Evolutionary conservation across 2,329 filamentous ascomycete species (phyloP).

Genomic region (Triangularia verruculosa): DNA sequence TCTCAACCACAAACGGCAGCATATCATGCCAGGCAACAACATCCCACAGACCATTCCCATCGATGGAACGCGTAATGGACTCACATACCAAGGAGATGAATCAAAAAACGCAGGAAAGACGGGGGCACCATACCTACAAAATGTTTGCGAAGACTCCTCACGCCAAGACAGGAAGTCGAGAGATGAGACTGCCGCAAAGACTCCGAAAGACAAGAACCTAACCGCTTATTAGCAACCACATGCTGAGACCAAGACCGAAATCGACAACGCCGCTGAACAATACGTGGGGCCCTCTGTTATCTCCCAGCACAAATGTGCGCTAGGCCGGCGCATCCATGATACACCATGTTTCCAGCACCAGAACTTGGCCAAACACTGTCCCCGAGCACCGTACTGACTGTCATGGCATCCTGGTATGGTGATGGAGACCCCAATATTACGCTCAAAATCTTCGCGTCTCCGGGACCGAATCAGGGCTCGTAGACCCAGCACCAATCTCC

Average conservation of each 20-base stretch:
- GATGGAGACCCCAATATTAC: no score
- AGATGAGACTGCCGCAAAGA: background rate
- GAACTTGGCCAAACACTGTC: no score
- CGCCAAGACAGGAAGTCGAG: background rate
- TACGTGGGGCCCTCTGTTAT: background rate
- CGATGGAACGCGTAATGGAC: background rate
- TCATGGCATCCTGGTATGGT: no score
- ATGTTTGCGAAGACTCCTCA: background rate
- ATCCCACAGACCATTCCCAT: background rate
- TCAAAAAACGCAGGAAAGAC: background rate
- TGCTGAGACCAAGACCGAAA: background rate
- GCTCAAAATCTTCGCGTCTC: no score
- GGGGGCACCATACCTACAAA: background rate
- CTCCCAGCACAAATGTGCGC: no score
- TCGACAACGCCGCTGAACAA: background rate
- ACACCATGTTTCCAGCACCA: no score
- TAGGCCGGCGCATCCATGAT: no score
- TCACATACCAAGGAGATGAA: background rate
- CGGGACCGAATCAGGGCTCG: no score
- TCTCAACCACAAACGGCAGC: background rate
- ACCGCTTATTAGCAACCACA: background rate
- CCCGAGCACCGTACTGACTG: no score
- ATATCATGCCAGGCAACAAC: background rate
- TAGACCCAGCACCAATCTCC: no score
- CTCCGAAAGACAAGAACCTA: background rate